Evolutionary conservation across 2,329 filamentous ascomycete species (phyloP).

Genomic region (Curvularia eragrostidis): DNA sequence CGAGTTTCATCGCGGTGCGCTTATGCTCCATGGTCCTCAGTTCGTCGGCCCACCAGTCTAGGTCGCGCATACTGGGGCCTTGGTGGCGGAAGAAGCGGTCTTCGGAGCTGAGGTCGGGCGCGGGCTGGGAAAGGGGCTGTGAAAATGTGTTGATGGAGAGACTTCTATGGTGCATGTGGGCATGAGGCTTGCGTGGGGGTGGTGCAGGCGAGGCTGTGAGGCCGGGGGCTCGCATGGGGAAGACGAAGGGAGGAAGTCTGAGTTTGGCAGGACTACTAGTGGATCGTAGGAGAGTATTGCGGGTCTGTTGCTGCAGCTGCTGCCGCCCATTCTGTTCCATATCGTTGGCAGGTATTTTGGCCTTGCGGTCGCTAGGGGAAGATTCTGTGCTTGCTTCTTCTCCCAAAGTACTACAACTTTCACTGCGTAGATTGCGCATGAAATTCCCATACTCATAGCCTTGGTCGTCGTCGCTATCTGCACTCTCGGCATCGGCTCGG

Average conservation of each 20-base stretch:
- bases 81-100: not conserved
- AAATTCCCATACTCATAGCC: slow-evolving; percentile 17
- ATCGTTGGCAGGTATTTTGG: not conserved
- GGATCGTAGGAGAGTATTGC: not conserved
- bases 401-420: not conserved
- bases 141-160: not conserved
- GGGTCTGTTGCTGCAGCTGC: not conserved
- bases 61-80: slow-evolving; percentile 13
- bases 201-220: not conserved
- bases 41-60: slow-evolving; percentile 16
- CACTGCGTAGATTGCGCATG: not conserved
- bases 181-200: not conserved
- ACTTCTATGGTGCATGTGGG: not conserved
- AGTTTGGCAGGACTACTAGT: not conserved
- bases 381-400: not conserved
- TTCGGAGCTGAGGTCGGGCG: not conserved
- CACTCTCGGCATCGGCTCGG: slow-evolving; percentile 2
- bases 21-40: slow-evolving; percentile 17
- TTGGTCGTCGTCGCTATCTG: slow-evolving; percentile 11
- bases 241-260: not conserved
- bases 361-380: not conserved
- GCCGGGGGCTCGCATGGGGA: not conserved
- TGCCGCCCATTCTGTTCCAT: too few species aligned
- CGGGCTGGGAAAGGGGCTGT: too few species aligned
- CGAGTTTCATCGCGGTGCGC: not conserved